Conservation (phyloP, 345 rosid species). For the Hevea brasiliensis region DNA sequence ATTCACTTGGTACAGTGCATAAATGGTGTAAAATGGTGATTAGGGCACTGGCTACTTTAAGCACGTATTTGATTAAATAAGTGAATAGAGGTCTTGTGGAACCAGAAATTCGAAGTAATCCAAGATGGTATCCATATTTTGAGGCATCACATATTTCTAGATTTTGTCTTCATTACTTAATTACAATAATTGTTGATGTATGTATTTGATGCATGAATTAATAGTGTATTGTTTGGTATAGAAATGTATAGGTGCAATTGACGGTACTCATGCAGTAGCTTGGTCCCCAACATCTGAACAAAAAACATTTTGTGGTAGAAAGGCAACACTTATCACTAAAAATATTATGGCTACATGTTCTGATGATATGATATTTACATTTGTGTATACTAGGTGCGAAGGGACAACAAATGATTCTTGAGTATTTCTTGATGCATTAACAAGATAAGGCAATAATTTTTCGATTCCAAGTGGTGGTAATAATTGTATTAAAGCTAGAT, state of each 20-base stretch:
- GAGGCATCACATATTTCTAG: constrained; percentile 1
- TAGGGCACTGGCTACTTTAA: neutral
- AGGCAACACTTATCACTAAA: neutral
- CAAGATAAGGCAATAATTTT: neutral
- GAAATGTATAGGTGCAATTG: constrained; percentile 1
- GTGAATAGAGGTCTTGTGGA: neutral
- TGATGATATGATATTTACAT: neutral
- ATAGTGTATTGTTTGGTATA: neutral
- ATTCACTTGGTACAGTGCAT: neutral
- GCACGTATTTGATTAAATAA: neutral
- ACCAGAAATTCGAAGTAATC: neutral
- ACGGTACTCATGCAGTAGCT: neutral
- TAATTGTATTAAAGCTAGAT: too few species aligned
- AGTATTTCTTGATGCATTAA: neutral
- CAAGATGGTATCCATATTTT: neutral
- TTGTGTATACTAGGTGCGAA: neutral
- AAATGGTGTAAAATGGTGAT: neutral
- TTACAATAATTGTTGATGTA: too few species aligned
- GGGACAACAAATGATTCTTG: neutral
- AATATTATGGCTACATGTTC: neutral
- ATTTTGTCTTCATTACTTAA: neutral
- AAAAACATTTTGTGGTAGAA: constrained; percentile 1
- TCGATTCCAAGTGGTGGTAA: too few species aligned
- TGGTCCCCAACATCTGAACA: neutral
- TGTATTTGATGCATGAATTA: too few species aligned